Evolutionary conservation across 441 rosid genomes (phyloP).

Genomic region (Erysimum pusillum): DNA sequence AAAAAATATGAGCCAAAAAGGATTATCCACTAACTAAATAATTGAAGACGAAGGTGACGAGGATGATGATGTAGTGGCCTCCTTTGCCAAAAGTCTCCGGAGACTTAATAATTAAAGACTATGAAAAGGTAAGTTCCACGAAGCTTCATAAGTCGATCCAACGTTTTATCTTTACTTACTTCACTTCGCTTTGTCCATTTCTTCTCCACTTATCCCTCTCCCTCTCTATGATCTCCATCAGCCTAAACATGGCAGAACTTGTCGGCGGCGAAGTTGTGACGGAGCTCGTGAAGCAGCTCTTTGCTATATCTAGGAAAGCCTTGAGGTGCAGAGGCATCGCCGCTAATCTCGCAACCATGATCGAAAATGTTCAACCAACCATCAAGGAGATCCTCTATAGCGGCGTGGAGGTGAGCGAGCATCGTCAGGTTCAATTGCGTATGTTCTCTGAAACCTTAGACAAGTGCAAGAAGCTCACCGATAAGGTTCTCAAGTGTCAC

Average conservation of each 20-base stretch:
- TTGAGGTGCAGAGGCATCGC: slow-evolving; percentile 61
- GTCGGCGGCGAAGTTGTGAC: slow-evolving; percentile 69
- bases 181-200: not conserved
- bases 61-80: too few relatives aligned
- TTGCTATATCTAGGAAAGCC: slow-evolving; percentile 53
- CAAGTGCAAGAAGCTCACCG: slow-evolving; percentile 63
- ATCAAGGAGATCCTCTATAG: slow-evolving; percentile 70
- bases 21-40: too few relatives aligned
- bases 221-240: not conserved
- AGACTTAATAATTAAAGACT: not conserved
- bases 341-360: slow-evolving; percentile 44
- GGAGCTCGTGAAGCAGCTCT: slow-evolving; percentile 64
- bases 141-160: slow-evolving; percentile 28
- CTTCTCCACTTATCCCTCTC: not conserved
- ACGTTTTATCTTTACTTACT: slow-evolving; percentile 19
- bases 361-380: slow-evolving; percentile 56
- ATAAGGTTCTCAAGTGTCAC: slow-evolving; percentile 52
- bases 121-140: not conserved
- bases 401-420: slow-evolving; percentile 68
- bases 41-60: too few relatives aligned
- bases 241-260: slow-evolving; percentile 58
- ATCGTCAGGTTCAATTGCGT: slow-evolving; percentile 70
- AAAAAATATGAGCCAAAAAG: too few relatives aligned
- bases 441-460: slow-evolving; percentile 55
- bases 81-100: slow-evolving; percentile 1